phyloP scores from a whole-genome alignment of 192 early-diverging fungal species.

The Dissophora ornata region DNA sequence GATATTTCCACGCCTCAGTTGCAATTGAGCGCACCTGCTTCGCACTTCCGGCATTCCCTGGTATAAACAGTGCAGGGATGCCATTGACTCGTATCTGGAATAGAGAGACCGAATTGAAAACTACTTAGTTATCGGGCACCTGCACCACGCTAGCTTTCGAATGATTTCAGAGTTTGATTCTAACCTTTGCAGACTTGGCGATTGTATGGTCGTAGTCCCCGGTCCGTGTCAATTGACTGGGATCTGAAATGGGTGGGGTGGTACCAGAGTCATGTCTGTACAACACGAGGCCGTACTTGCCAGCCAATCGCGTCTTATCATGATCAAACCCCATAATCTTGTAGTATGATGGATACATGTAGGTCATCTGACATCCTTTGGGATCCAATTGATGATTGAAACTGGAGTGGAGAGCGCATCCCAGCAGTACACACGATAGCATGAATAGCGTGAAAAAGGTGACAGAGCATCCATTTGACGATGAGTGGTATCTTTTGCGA shows the following conservation, averaged over 20 bases:
- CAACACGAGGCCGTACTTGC: conserved; percentile 81
- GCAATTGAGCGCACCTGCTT: conserved; percentile 91
- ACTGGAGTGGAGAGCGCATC: conserved; percentile 70
- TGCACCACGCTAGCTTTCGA: no score
- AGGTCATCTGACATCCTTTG: conserved; percentile 63
- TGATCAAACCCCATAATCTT: conserved; percentile 62
- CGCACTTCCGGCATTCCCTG: conserved; percentile 93
- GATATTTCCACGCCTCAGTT: conserved; percentile 70
- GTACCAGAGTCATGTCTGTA: conserved; percentile 76
- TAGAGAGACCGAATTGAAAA: background rate
- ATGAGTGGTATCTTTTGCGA: background rate
- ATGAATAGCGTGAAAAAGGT: background rate
- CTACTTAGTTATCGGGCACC: background rate
- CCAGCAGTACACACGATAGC: conserved; percentile 9
- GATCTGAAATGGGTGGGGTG: conserved; percentile 27
- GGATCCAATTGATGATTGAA: conserved; percentile 71
- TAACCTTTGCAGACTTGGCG: conserved; percentile 29
- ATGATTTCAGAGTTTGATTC: no score
- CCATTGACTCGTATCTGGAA: conserved; percentile 63
- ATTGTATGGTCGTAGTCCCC: conserved; percentile 17
- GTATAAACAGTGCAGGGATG: conserved; percentile 92
- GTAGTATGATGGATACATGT: conserved; percentile 66
- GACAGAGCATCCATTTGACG: conserved; percentile 16
- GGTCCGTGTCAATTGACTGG: conserved; percentile 18
- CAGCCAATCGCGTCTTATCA: conserved; percentile 67